These are phyloP conservation scores for Candida smagusa DNA, from an alignment of 1,139 yeast species.

Conservation along the genomic window DNA sequence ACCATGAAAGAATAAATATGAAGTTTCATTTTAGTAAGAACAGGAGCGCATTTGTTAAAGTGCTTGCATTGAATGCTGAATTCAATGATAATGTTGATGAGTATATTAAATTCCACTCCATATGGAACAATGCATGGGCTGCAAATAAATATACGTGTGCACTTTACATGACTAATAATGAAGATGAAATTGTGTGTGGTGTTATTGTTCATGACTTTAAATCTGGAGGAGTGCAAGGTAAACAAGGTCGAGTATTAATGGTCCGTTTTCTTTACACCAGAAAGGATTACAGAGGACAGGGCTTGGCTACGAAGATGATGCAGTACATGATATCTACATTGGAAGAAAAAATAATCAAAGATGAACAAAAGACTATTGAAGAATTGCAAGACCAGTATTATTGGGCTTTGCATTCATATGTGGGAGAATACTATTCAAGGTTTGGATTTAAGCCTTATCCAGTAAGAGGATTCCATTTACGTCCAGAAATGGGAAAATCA, in stretches of 20 bases:
- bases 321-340: slow-evolving; percentile 27
- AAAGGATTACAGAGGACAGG: slow-evolving; percentile 25
- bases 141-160: too few species aligned
- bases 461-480: slow-evolving; percentile 26
- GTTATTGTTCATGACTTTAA: too few species aligned
- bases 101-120: too few species aligned
- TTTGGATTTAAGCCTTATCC: slow-evolving; percentile 42
- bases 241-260: slow-evolving; percentile 21
- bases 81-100: too few species aligned
- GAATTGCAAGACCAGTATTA: slow-evolving; percentile 34
- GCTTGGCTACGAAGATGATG: slow-evolving; percentile 29
- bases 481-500: not conserved
- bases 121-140: too few species aligned
- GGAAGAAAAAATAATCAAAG: slow-evolving; percentile 22
- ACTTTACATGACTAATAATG: too few species aligned
- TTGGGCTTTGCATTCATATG: slow-evolving; percentile 35
- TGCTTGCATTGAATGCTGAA: too few species aligned
- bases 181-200: too few species aligned
- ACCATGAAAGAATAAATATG: too few species aligned
- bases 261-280: slow-evolving; percentile 30
- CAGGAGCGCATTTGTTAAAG: too few species aligned
- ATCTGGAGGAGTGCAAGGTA: too few species aligned
- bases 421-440: slow-evolving; percentile 29
- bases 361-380: slow-evolving; percentile 12
- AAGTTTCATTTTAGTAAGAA: too few species aligned